Evolutionary conservation across 257 asterid species (phyloP).

Genomic region (Fraxinus pennsylvanica): DNA sequence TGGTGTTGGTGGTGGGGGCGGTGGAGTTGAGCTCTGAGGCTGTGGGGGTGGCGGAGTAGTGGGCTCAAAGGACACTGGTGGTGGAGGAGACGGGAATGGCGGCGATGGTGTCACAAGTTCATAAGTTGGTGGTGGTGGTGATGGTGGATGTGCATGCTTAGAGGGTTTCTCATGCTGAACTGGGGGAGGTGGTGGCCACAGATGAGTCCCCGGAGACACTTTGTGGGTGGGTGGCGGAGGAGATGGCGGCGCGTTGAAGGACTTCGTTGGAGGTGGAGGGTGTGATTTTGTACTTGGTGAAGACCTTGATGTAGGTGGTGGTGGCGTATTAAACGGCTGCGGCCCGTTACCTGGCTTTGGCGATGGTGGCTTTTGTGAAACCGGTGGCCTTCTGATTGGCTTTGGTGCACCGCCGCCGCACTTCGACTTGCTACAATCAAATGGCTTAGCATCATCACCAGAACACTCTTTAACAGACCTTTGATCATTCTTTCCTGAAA

Average conservation of each 20-base stretch:
- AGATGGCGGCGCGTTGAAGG: constrained; percentile 6
- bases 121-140: constrained; percentile 4
- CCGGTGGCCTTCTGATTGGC: not conserved
- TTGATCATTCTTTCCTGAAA: constrained; percentile 28
- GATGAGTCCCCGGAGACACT: constrained; percentile 36
- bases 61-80: constrained; percentile 21
- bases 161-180: not conserved
- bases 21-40: not conserved
- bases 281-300: constrained; percentile 5
- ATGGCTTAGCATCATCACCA: constrained; percentile 28
- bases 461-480: constrained; percentile 35
- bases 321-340: not conserved
- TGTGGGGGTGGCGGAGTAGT: constrained; percentile 19
- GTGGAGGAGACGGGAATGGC: constrained; percentile 36
- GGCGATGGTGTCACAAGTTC: constrained; percentile 2
- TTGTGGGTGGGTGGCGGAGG: constrained; percentile 39
- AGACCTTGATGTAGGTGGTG: not conserved
- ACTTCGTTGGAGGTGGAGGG: constrained; percentile 7
- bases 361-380: not conserved
- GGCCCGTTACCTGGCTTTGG: not conserved
- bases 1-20: not conserved
- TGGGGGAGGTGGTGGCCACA: constrained; percentile 19
- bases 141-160: constrained; percentile 19
- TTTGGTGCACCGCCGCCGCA: not conserved
- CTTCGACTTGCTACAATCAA: constrained; percentile 39